phyloP scores from a whole-genome alignment of 768 basidiomycete species.

The Phanerochaete carnosa region DNA sequence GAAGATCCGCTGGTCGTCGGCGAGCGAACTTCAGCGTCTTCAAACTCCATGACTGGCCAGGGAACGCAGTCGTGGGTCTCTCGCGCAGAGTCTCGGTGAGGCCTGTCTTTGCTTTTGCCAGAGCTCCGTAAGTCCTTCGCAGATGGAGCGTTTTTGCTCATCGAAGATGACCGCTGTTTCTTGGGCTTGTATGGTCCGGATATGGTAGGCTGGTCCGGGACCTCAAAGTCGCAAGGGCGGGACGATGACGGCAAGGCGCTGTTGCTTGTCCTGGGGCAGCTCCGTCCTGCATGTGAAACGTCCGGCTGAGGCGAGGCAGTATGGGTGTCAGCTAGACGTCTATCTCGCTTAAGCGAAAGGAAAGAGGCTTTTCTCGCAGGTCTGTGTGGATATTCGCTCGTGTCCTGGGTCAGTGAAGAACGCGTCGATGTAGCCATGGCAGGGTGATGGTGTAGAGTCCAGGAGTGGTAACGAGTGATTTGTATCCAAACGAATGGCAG shows the following conservation, averaged over 20 bases:
- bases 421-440: constrained; percentile 20
- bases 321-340: constrained; percentile 13
- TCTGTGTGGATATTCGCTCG: constrained; percentile 32
- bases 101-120: constrained; percentile 3
- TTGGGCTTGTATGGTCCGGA: constrained; percentile 13
- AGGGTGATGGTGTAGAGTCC: constrained; percentile 13
- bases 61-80: constrained; percentile 4
- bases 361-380: constrained; percentile 57
- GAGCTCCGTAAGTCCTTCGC: constrained; percentile 1
- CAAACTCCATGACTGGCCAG: constrained; percentile 8
- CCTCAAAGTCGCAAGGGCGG: constrained; percentile 17
- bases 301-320: constrained; percentile 4
- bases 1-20: constrained; percentile 14
- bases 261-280: constrained; percentile 9
- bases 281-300: neutral
- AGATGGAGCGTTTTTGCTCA: constrained; percentile 1
- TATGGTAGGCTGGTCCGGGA: constrained; percentile 12
- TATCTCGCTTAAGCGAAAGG: constrained; percentile 41
- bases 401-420: constrained; percentile 13
- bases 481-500: constrained; percentile 13
- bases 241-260: constrained; percentile 19
- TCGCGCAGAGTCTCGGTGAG: neutral
- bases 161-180: constrained; percentile 1
- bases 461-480: constrained; percentile 16
- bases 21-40: neutral